Evolutionary conservation across 1,284 basidiomycete genomes (phyloP).

Genomic region (Blastosporella zonata): DNA sequence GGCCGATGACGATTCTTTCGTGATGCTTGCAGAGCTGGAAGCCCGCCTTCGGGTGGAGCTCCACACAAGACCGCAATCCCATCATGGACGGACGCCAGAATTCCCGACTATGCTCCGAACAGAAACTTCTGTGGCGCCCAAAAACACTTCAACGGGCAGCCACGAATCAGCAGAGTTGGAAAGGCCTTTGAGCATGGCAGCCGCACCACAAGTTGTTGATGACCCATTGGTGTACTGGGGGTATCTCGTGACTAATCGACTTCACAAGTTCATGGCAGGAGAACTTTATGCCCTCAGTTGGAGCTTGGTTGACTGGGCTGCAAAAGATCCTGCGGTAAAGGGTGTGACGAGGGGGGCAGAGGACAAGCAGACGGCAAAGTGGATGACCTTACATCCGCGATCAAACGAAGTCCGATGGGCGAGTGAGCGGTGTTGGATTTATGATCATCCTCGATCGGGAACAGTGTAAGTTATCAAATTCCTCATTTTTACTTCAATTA

Average conservation of each 20-base stretch:
- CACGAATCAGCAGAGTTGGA: background rate
- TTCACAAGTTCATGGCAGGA: slow-evolving; percentile 94
- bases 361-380: slow-evolving; percentile 93
- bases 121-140: background rate
- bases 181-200: background rate
- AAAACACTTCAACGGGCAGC: slow-evolving; percentile 9
- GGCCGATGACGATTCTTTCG: slow-evolving; percentile 92
- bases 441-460: slow-evolving; percentile 92
- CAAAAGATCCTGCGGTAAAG: slow-evolving; percentile 69
- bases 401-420: slow-evolving; percentile 82
- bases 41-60: slow-evolving; percentile 77
- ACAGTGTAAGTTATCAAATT: slow-evolving; percentile 68
- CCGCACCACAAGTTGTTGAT: slow-evolving; percentile 14
- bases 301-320: slow-evolving; percentile 88
- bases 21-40: slow-evolving; percentile 92
- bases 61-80: slow-evolving; percentile 34
- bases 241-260: slow-evolving; percentile 87
- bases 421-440: slow-evolving; percentile 95
- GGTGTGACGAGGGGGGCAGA: slow-evolving; percentile 80
- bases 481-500: slow-evolving; percentile 9
- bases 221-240: slow-evolving; percentile 92
- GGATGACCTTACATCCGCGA: slow-evolving; percentile 90
- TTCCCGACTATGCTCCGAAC: slow-evolving; percentile 12
- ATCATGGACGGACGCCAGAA: slow-evolving; percentile 12
- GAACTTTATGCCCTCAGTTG: slow-evolving; percentile 92